A percentile compares a stretch with the other conserved stretches of the same genome.
phyloP scores from a whole-genome alignment of 2,329 filamentous ascomycete species.

The Emergomyces orientalis region DNA sequence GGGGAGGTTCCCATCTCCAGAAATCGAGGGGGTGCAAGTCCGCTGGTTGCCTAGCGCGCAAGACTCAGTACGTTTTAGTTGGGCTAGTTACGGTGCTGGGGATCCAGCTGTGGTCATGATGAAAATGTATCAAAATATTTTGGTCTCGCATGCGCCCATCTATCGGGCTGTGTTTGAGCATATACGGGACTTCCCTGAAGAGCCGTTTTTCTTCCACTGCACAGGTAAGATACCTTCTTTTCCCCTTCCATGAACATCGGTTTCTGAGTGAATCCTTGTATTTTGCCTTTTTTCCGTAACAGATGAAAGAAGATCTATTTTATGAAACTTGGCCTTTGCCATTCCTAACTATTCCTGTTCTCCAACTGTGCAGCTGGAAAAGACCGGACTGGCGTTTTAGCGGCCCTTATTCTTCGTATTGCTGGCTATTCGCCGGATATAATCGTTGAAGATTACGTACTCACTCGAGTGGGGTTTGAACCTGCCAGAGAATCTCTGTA shows the following conservation, averaged over 20 bases:
- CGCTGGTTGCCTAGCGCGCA: slow-evolving; percentile 57
- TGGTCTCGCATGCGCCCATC: slow-evolving; percentile 52
- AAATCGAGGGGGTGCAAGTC: slow-evolving; percentile 45
- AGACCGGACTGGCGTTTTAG: slow-evolving; percentile 63
- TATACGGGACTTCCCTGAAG: slow-evolving; percentile 37
- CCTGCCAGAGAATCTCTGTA: slow-evolving; percentile 45
- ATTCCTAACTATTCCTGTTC: background rate
- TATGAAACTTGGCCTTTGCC: background rate
- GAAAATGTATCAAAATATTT: slow-evolving; percentile 56
- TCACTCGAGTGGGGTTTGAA: slow-evolving; percentile 25
- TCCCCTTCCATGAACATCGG: background rate
- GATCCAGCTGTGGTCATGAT: slow-evolving; percentile 42
- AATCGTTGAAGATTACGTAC: slow-evolving; percentile 30
- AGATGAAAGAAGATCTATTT: background rate
- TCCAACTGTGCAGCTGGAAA: slow-evolving; percentile 44
- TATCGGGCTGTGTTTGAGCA: slow-evolving; percentile 52
- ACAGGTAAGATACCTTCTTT: slow-evolving; percentile 41
- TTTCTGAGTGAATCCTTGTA: background rate
- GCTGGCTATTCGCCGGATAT: slow-evolving; percentile 53
- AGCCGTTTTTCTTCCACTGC: slow-evolving; percentile 59
- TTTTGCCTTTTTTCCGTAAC: background rate
- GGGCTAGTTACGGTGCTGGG: slow-evolving; percentile 44
- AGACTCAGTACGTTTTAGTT: slow-evolving; percentile 45
- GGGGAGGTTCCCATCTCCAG: slow-evolving; percentile 32
- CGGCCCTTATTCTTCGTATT: slow-evolving; percentile 55